These are phyloP conservation scores for Pulveroboletus sp. DNA, from an alignment of 768 basidiomycete species.

Conservation along the genomic window DNA sequence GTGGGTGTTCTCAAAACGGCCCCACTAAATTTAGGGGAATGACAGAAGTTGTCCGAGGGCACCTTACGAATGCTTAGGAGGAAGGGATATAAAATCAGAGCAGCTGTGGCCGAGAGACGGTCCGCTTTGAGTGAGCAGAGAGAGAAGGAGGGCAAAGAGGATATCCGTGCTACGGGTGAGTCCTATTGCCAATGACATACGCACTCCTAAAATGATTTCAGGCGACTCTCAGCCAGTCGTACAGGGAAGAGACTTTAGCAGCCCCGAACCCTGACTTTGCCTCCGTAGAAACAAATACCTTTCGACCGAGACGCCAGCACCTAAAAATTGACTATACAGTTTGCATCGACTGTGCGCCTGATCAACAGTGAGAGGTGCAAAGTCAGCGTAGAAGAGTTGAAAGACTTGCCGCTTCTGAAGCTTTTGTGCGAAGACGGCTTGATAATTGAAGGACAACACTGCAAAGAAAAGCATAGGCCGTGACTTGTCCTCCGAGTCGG, in stretches of 20 bases:
- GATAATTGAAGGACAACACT: neutral
- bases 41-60: slow-evolving; percentile 22
- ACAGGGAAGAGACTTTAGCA: neutral
- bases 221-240: neutral
- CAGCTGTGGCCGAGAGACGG: slow-evolving; percentile 21
- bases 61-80: slow-evolving; percentile 24
- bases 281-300: neutral
- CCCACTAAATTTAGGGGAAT: slow-evolving; percentile 23
- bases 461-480: neutral
- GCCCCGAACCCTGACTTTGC: neutral
- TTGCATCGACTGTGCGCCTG: neutral
- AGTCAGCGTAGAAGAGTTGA: slow-evolving; percentile 15
- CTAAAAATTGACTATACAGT: neutral
- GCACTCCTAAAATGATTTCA: neutral
- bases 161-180: slow-evolving; percentile 14
- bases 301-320: neutral
- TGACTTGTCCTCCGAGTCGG: too few species aligned
- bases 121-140: slow-evolving; percentile 21
- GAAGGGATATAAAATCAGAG: slow-evolving; percentile 19
- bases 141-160: slow-evolving; percentile 19
- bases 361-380: neutral
- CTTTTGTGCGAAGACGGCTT: neutral
- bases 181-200: neutral
- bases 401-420: slow-evolving; percentile 13
- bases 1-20: slow-evolving; percentile 18